Conservation (phyloP, 2,329 filamentous ascomycete species). For the Colletotrichum cereale region DNA sequence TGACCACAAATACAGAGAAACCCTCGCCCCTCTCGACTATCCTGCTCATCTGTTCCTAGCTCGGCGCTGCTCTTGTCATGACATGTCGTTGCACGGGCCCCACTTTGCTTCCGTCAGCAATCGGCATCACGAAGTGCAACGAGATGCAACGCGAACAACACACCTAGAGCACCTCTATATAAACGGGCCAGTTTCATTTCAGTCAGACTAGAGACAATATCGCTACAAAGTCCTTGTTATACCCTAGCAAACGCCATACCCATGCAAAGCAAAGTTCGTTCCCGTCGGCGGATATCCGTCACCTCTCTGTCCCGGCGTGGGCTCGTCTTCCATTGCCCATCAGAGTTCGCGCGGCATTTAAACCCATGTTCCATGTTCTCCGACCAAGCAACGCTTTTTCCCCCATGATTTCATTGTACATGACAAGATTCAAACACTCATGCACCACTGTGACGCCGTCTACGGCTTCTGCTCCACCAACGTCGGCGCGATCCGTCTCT, state of each 20-base stretch:
- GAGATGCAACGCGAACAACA: not conserved
- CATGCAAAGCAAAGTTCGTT: slow-evolving; percentile 38
- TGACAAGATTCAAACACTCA: slow-evolving; percentile 6
- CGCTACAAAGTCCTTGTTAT: slow-evolving; percentile 29
- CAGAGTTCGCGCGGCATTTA: slow-evolving; percentile 10
- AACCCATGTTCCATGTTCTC: slow-evolving; percentile 13
- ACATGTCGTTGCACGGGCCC: slow-evolving; percentile 14
- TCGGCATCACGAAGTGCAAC: not conserved
- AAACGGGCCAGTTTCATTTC: slow-evolving; percentile 10
- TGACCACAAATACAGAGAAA: too few species aligned
- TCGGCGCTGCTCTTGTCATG: not conserved
- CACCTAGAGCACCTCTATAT: slow-evolving; percentile 8
- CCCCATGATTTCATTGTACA: slow-evolving; percentile 36
- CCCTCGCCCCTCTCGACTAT: too few species aligned
- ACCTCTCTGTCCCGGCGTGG: not conserved
- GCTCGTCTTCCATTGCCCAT: slow-evolving; percentile 3
- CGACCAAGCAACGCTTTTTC: slow-evolving; percentile 36
- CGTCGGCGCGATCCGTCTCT: slow-evolving; percentile 78
- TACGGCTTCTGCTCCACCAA: slow-evolving; percentile 55
- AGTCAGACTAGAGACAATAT: slow-evolving; percentile 15
- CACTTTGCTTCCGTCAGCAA: slow-evolving; percentile 13
- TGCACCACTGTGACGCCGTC: not conserved
- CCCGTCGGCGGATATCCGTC: slow-evolving; percentile 10
- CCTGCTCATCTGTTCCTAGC: too few species aligned
- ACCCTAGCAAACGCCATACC: slow-evolving; percentile 40